Evolutionary conservation across 78 protist species (phyloP).

Genomic region (Emiliania huxleyi): DNA sequence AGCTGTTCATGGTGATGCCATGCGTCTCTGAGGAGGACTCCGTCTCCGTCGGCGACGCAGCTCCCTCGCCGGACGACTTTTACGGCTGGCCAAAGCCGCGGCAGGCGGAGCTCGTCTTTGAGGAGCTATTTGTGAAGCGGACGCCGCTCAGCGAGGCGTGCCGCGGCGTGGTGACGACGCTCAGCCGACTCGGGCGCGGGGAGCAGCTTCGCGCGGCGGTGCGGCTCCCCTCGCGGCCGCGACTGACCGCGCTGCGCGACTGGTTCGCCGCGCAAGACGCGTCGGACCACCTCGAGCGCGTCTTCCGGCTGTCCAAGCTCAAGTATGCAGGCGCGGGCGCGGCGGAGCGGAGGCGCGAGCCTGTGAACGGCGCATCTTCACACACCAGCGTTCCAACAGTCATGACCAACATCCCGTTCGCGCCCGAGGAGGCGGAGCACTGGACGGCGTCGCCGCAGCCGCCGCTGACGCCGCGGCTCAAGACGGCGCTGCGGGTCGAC

Average conservation of each 20-base stretch:
- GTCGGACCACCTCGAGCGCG: not conserved
- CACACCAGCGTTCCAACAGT: too few species aligned
- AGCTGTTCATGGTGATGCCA: not conserved
- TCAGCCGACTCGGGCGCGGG: not conserved
- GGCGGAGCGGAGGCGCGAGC: too few species aligned
- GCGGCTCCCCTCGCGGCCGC: not conserved
- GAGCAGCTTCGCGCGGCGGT: not conserved
- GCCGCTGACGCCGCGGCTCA: not conserved
- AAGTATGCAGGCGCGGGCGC: too few species aligned
- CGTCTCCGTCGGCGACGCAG: not conserved
- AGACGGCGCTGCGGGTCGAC: slow-evolving; percentile 10
- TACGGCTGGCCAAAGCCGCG: not conserved
- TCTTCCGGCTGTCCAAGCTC: not conserved
- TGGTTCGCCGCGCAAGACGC: slow-evolving; percentile 3
- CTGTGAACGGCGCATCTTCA: too few species aligned
- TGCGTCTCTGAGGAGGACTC: not conserved
- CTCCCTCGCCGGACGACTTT: not conserved
- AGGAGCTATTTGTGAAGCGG: slow-evolving; percentile 13
- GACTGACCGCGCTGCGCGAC: not conserved
- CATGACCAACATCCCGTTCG: slow-evolving; percentile 34
- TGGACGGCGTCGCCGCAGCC: not conserved
- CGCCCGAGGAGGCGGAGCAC: not conserved
- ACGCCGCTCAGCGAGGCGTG: slow-evolving; percentile 8
- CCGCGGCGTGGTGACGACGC: not conserved
- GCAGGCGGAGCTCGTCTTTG: slow-evolving; percentile 17